phyloP scores from a whole-genome alignment of 176 grass and related monocot species.

The Guadua angustifolia region DNA sequence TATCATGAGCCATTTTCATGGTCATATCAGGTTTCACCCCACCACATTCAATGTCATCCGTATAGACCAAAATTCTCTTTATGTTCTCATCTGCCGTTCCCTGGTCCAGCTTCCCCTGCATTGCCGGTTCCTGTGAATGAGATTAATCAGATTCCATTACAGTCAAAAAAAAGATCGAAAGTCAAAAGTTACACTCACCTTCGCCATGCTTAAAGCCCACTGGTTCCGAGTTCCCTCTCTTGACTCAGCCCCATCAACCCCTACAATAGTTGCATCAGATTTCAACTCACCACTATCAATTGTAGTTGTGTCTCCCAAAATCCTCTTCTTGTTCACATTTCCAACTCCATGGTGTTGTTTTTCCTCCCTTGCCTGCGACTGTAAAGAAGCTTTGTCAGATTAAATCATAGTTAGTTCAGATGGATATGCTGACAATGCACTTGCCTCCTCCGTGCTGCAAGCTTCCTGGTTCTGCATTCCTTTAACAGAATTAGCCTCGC shows the following conservation, averaged over 20 bases:
- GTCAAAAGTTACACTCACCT: constrained; percentile 25
- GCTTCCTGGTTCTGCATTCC: constrained; percentile 21
- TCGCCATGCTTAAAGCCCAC: constrained; percentile 34
- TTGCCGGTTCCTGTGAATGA: constrained; percentile 11
- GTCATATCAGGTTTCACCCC: constrained; percentile 30
- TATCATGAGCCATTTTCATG: background rate
- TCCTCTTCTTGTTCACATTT: constrained; percentile 20
- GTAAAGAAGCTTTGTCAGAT: constrained; percentile 34
- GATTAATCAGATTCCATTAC: constrained; percentile 6
- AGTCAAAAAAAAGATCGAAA: constrained; percentile 21
- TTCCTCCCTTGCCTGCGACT: constrained; percentile 34
- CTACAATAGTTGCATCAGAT: constrained; percentile 10
- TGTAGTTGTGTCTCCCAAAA: constrained; percentile 35
- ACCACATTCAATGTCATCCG: constrained; percentile 41
- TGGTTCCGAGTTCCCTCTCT: constrained; percentile 8
- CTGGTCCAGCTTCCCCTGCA: constrained; percentile 25
- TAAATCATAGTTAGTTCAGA: constrained; percentile 19
- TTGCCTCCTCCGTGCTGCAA: constrained; percentile 31
- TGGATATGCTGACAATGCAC: constrained; percentile 25
- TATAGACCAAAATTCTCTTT: constrained; percentile 20
- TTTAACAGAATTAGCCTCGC: constrained; percentile 16
- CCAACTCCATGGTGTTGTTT: constrained; percentile 32
- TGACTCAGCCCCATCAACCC: constrained; percentile 8
- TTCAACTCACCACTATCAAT: constrained; percentile 24
- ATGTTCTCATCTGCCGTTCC: constrained; percentile 25